Percentiles rank a stretch among this genome's conserved stretches.
Evolutionary conservation across 768 basidiomycete species (phyloP).

Genomic region (Phanerochaete sordida): DNA sequence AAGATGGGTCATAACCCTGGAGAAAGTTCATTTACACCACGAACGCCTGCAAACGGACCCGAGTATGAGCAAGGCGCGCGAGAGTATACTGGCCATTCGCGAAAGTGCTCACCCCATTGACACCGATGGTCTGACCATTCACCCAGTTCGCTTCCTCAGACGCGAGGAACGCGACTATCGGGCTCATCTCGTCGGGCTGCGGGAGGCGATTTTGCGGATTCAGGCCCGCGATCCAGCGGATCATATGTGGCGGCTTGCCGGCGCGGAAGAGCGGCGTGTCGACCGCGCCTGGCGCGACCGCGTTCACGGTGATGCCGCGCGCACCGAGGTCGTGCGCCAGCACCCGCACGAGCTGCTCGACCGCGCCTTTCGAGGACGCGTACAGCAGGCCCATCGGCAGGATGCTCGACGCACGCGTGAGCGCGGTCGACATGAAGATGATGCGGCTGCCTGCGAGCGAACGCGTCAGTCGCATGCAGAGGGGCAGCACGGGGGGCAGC

Average conservation of each 20-base stretch:
- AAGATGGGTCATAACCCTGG: not conserved
- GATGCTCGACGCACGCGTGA: constrained; percentile 42
- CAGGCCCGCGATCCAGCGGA: constrained; percentile 42
- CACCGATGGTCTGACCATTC: constrained; percentile 53
- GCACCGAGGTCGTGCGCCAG: constrained; percentile 57
- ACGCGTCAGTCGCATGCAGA: no score
- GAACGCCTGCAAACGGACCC: constrained; percentile 4
- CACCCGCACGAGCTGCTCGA: constrained; percentile 55
- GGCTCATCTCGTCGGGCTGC: constrained; percentile 49
- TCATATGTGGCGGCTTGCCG: constrained; percentile 46
- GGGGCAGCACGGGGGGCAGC: no score
- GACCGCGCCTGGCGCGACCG: constrained; percentile 51
- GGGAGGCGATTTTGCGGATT: constrained; percentile 47
- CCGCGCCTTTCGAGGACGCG: constrained; percentile 53
- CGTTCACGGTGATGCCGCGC: constrained; percentile 54
- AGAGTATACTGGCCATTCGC: not conserved
- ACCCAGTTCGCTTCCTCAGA: constrained; percentile 53
- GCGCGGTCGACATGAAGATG: constrained; percentile 53
- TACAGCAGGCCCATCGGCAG: constrained; percentile 48
- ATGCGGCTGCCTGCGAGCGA: constrained; percentile 48
- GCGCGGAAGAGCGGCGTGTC: constrained; percentile 54
- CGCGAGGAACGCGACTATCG: constrained; percentile 49
- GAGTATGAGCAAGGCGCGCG: not conserved
- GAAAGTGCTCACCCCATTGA: constrained; percentile 46
- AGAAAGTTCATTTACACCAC: constrained; percentile 2